Percentiles rank a stretch among this genome's conserved stretches.
Conservation (phyloP, 768 basidiomycete genomes). For the Hortiboletus flavorubellus region DNA sequence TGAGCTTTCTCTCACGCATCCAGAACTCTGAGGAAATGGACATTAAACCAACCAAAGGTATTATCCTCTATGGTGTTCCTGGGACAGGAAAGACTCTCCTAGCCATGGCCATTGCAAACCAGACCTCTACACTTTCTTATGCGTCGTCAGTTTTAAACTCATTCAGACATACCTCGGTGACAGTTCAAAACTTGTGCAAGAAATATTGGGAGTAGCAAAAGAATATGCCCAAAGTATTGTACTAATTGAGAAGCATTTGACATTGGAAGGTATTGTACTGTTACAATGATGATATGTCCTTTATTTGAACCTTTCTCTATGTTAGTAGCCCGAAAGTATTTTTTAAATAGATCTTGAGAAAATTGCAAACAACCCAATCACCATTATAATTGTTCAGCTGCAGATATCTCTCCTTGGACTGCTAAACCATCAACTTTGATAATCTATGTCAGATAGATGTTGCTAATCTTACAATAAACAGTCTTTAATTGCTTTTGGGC, state of each 20-base stretch:
- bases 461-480: too few relatives aligned
- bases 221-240: conserved; percentile 98
- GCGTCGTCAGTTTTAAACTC: conserved; percentile 95
- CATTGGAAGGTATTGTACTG: too few relatives aligned
- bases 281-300: too few relatives aligned
- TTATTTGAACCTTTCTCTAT: too few relatives aligned
- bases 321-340: too few relatives aligned
- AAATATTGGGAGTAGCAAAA: conserved; percentile 95
- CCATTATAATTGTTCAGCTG: too few relatives aligned
- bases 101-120: conserved; percentile 96
- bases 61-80: conserved; percentile 97
- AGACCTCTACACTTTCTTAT: conserved; percentile 96
- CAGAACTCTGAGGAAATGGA: conserved; percentile 99
- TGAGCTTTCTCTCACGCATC: conserved; percentile 91
- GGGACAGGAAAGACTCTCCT: conserved; percentile 98
- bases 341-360: too few relatives aligned
- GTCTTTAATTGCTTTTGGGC: too few relatives aligned
- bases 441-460: too few relatives aligned
- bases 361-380: too few relatives aligned
- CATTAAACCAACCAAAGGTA: conserved; percentile 98
- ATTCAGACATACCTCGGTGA: conserved; percentile 99
- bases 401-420: too few relatives aligned
- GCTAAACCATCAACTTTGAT: too few relatives aligned
- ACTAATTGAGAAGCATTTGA: conserved; percentile 68
- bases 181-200: conserved; percentile 95